Conservation (phyloP, 331 rosid species). For the Rhamnella rubrinervis region DNA sequence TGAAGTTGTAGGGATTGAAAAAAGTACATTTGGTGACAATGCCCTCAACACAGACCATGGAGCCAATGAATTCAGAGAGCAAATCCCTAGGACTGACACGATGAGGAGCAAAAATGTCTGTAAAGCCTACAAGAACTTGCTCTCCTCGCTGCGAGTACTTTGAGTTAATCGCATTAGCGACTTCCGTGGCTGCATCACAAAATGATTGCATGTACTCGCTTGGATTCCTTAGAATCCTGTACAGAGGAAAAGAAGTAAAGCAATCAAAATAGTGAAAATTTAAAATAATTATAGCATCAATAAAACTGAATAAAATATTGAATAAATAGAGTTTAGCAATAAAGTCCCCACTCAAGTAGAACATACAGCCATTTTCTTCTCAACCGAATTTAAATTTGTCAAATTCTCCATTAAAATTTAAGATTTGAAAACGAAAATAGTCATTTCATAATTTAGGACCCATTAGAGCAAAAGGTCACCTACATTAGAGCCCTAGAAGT, state of each 20-base stretch:
- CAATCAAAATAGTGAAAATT: not conserved
- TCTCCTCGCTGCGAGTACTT: conserved; percentile 89
- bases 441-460: no score
- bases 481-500: not conserved
- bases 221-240: conserved; percentile 80
- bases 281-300: not conserved
- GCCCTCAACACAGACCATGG: conserved; percentile 96
- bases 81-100: conserved; percentile 88
- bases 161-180: conserved; percentile 63
- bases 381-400: no score
- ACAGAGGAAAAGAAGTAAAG: not conserved
- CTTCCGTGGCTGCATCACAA: conserved; percentile 84
- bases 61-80: conserved; percentile 84
- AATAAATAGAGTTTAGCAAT: no score
- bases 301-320: no score
- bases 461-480: no score
- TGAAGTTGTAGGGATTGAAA: not conserved
- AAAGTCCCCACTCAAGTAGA: no score
- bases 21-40: conserved; percentile 86
- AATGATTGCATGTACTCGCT: conserved; percentile 85
- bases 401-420: no score
- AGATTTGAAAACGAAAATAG: no score
- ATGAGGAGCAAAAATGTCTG: conserved; percentile 92
- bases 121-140: conserved; percentile 85
- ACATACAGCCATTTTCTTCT: no score